Base-by-base conservation (phyloP, 2,329 filamentous ascomycete species). In the Davidsoniella neocaledoniae region DNA sequence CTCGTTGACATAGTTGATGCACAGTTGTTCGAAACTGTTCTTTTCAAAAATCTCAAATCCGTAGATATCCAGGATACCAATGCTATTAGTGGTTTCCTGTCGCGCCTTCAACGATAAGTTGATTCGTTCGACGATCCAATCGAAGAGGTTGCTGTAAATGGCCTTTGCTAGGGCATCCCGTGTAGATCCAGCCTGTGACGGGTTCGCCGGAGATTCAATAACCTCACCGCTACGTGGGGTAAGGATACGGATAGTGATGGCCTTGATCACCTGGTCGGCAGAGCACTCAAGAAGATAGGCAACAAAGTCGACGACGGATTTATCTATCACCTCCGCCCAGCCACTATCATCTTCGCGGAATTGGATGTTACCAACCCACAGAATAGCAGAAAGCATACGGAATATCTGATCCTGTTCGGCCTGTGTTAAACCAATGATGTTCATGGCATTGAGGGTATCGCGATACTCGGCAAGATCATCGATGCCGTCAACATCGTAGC, bases 1-100 rank as follows among this genome's bases (percentile, higher is more conserved):
- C 68, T 98, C 91, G 65, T 98, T 98, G 61, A 96, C 93, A 61
- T 96, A 98, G 70, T 98, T 98, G 73, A 98, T 98, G 67, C 91
- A 98, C 6, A 98, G 77, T 66, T 98, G 91, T 64, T 98, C 91
- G 60, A 98, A 98, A 56, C 86, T 95, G 69, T 98, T 98, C 68
- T 90, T 91, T 63, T 98, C 91, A 57, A 98, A 98, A 57, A 98
- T 98, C 63, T 98, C 91, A 60, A 98, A 98, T 2, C 91, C 91
- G 63, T 98, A 98, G 57, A 98, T 98, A 72, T 98, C 91, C 57
- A 98, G 73, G 61, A 98, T 96, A 61, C 91, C 91, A 57, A 98
- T 91, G 2, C 85, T 85, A 63, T 95, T 91, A 40, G 77, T 69
- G 3, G 88, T 76, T 0, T 77, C 68, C 45, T 85, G 83, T 55